These are phyloP conservation scores for Hypoxylon fuscum DNA, from an alignment of 495 filamentous ascomycete species.

Conservation along the genomic window DNA sequence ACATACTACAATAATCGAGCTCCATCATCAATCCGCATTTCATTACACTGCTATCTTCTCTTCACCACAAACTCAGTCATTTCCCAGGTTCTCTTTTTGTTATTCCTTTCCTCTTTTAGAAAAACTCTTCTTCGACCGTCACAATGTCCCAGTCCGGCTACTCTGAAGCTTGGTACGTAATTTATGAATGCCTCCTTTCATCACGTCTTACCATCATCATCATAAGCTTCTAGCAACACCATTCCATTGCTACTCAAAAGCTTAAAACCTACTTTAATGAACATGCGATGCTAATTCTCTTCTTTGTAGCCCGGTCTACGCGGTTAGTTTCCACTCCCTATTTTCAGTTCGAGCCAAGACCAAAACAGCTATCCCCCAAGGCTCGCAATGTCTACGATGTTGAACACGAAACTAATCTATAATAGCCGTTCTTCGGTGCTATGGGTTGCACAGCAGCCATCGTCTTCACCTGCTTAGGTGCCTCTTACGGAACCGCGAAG, in stretches of 20 bases:
- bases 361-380: conserved; percentile 27
- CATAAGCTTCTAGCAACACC: conserved; percentile 32
- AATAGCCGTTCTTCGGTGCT: conserved; percentile 97
- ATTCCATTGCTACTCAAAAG: conserved; percentile 12
- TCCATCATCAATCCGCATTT: conserved; percentile 35
- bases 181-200: conserved; percentile 30
- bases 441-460: conserved; percentile 99
- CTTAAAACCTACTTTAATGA: conserved; percentile 4
- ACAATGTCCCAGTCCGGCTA: conserved; percentile 56
- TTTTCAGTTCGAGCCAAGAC: conserved; percentile 16
- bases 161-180: conserved; percentile 54
- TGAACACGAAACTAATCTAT: conserved; percentile 46
- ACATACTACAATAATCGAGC: conserved; percentile 11
- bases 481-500: conserved; percentile 98
- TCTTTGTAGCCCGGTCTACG: conserved; percentile 88
- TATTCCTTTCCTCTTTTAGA: conserved; percentile 23
- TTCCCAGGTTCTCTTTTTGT: conserved; percentile 11
- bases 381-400: conserved; percentile 27
- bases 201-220: conserved; percentile 40
- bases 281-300: conserved; percentile 22
- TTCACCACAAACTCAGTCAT: conserved; percentile 7
- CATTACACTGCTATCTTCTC: conserved; percentile 12
- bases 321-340: conserved; percentile 74
- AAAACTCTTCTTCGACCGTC: conserved; percentile 47
- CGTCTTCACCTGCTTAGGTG: conserved; percentile 98